A percentile compares a stretch with the other conserved stretches of the same genome.
Conservation (phyloP, 805 yeast genomes). For the Alloascoidea africana region DNA sequence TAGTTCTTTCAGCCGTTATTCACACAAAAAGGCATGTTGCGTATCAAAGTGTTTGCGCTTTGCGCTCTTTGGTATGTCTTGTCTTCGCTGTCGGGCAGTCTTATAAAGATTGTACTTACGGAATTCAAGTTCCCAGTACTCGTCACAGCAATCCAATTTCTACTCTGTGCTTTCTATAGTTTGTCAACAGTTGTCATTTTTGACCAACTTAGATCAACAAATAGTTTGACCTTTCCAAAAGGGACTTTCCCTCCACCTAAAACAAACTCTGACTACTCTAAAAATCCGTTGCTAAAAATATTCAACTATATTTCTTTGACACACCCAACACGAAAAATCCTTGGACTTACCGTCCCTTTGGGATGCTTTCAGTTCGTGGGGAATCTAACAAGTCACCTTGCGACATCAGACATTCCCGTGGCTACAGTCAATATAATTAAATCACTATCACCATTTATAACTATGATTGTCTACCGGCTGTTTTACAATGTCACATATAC, state of each 20-base stretch:
- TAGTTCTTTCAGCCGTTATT: too few species aligned
- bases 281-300: background rate
- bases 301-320: slow-evolving; percentile 12
- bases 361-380: slow-evolving; percentile 70
- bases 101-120: slow-evolving; percentile 48
- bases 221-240: background rate
- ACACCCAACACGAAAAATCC: slow-evolving; percentile 33
- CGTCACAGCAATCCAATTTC: slow-evolving; percentile 57
- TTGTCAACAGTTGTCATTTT: slow-evolving; percentile 8
- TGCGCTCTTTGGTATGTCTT: slow-evolving; percentile 53
- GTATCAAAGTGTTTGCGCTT: slow-evolving; percentile 17
- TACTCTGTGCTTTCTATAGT: slow-evolving; percentile 27
- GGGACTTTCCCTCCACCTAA: background rate
- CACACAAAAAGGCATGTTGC: too few species aligned
- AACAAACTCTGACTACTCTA: background rate
- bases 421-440: slow-evolving; percentile 71
- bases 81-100: slow-evolving; percentile 50
- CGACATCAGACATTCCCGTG: slow-evolving; percentile 67
- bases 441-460: slow-evolving; percentile 59
- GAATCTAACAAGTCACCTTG: slow-evolving; percentile 65
- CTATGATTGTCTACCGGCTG: slow-evolving; percentile 47
- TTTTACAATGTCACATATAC: slow-evolving; percentile 33
- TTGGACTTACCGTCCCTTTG: slow-evolving; percentile 62
- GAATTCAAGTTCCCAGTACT: slow-evolving; percentile 52
- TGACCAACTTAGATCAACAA: slow-evolving; percentile 9